Percentiles rank a stretch among this genome's conserved stretches.
These are phyloP conservation scores for Pythium brachiatum DNA, from an alignment of 352 stramenopile genomes.

Conservation along the genomic window DNA sequence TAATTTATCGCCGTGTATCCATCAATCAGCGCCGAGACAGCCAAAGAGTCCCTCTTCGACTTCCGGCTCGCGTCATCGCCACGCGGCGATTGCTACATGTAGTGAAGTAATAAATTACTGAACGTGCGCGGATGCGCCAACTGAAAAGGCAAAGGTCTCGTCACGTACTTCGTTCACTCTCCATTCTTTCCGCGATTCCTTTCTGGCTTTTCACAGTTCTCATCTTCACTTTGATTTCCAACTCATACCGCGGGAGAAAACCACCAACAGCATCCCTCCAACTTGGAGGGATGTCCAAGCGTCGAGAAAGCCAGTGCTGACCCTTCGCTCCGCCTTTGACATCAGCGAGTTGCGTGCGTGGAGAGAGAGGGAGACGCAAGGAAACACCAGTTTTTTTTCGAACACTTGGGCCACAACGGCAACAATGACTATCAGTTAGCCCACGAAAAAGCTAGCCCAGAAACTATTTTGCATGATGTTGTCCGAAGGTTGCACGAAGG, in stretches of 20 bases:
- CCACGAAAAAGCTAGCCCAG: too few relatives aligned
- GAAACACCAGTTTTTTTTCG: background rate
- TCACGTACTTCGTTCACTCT: background rate
- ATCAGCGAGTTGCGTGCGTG: background rate
- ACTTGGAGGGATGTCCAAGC: too few relatives aligned
- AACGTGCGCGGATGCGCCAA: background rate
- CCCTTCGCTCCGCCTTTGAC: background rate
- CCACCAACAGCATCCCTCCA: background rate
- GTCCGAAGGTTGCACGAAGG: conserved; percentile 5
- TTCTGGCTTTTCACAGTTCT: too few relatives aligned
- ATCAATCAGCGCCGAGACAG: background rate
- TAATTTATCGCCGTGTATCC: background rate
- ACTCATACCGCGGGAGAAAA: background rate
- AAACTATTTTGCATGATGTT: background rate
- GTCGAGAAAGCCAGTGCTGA: background rate
- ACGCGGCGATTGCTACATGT: background rate
- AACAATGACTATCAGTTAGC: too few relatives aligned
- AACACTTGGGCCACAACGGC: background rate
- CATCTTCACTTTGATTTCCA: background rate
- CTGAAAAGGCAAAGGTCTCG: background rate
- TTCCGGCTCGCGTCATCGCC: background rate
- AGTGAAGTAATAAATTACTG: background rate
- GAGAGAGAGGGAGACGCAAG: background rate
- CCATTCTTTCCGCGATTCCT: background rate
- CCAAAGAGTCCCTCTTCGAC: background rate